Evolutionary conservation across 768 basidiomycete species (phyloP), one percentile per base, ranked within the genome.

Genomic region (Boletellus sp.): DNA sequence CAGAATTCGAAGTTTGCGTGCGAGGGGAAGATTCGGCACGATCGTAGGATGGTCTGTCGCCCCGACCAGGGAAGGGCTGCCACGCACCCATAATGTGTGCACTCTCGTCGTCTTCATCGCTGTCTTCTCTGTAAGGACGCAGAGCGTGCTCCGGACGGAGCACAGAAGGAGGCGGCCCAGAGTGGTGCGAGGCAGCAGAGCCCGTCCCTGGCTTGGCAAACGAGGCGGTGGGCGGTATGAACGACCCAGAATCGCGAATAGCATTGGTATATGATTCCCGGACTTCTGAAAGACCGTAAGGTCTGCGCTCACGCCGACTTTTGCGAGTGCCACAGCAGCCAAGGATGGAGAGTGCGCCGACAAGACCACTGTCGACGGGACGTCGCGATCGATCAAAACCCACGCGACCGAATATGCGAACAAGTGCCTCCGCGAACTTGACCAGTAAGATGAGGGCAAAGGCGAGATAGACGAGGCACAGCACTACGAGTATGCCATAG

Each of bases 21-120:
- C 59, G 55, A 31, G 64, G 68, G 45, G 54, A 57, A 36, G 55
- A 60, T 46, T 64, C 64, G 13, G 58, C 17, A 23, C 60, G 64
- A 32, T 70, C 66, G 20, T 47, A 55, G 4, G 68, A 62, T 0
- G 16, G 41, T 20, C 60, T 48, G 32, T 59, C 37, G 23, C 62
- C 58, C 19, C 74, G 65, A 7, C 77, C 72, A 0, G 80, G 80
- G 72, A 81, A 87, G 24, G 84, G 81, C 56, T 86, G 84, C 90
- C 92, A 95, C n/a, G 94, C 90, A 36, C 85, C 86, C 91, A 97
- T 95, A 62, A 97, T 96, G 56, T 76, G 87, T 12, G 90, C 87
- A 16, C 74, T 76, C 47, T 72, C 76, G 55, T 89, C 89, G 49
- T 67, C 66, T 58, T 87, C 87, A 52, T 90, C 89, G 56, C 78